Evolutionary conservation across 495 filamentous ascomycete species (phyloP), one percentile per base, ranked within the genome.

Genomic region (Hyphodiscus hymeniophilus): DNA sequence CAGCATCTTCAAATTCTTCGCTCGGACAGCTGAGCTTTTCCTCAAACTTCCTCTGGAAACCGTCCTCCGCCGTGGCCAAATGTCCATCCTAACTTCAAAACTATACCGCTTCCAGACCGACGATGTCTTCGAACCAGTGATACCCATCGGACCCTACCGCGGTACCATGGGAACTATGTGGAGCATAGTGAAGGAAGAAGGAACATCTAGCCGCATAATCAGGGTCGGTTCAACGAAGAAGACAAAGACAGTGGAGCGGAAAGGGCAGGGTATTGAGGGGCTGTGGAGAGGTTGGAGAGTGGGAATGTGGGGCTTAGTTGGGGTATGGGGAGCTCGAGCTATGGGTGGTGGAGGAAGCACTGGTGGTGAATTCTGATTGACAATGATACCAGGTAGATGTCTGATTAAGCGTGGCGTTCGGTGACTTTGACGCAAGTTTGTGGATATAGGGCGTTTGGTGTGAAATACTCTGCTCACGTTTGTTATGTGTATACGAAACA

Each of bases 231-330:
- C 68, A 66, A 60, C 45, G 56, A 49, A 49, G 31, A 45, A 44
- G 28, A 28, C 18, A 4, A 70, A 71, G 62, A 52, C 58, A 2
- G 66, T 61, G 7, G 66, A 72, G 47, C 68, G 71, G 21, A 77
- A 80, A 50, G 89, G 89, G 12, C 89, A 94, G 56, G 92, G 92
- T 6, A 56, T 88, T 21, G 74, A 84, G 23, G 92, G 94, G 0
- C 69, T 98, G 12, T 95, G 87, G 74, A 75, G 92, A 38, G 92
- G 92, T 12, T 98, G 92, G 92, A 82, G 87, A 59, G 83, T 96
- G 15, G 89, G 89, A 8, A 87, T 94, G 76, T 97, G 92, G 92
- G 91, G 90, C 0, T 68, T 96, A 46, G 82, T 91, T 13, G 38
- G 38, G 8, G 20, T 40, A 11, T 40, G 38, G 38, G 17, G 38